Conservation (phyloP, 371 early-diverging fungal genomes). For the Mucor ambiguus region DNA sequence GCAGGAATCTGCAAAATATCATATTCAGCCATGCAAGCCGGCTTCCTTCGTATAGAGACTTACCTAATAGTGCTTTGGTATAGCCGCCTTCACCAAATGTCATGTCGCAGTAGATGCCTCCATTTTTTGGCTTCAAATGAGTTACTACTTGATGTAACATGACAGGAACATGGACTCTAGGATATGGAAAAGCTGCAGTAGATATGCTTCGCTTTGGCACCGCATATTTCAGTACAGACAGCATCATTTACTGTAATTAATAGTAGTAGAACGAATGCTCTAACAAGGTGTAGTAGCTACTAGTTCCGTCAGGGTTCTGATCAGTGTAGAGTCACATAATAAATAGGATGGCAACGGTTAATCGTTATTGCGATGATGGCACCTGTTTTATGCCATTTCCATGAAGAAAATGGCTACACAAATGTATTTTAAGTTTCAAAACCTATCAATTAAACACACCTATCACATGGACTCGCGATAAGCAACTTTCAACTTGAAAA, state of each 20-base stretch:
- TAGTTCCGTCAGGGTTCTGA: not conserved
- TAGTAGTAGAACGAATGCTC: not conserved
- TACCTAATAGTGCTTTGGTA: conserved; percentile 63
- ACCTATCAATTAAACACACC: not conserved
- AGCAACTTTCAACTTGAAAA: not conserved
- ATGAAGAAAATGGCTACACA: not conserved
- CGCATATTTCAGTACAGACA: not conserved
- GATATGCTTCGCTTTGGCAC: not conserved
- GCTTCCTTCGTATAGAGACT: not conserved
- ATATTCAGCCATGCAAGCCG: not conserved
- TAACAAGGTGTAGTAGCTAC: not conserved
- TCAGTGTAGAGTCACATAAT: not conserved
- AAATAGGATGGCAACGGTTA: not conserved
- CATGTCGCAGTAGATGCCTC: conserved; percentile 56
- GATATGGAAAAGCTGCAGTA: conserved; percentile 20
- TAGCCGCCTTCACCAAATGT: conserved; percentile 82
- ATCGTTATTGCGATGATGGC: not conserved
- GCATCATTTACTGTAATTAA: not conserved
- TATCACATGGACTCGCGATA: not conserved
- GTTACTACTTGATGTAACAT: conserved; percentile 37
- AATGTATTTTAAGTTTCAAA: not conserved
- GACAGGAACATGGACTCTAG: conserved; percentile 42
- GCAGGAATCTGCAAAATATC: conserved; percentile 37
- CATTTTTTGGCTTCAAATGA: conserved; percentile 35
- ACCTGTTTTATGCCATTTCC: not conserved